Percentiles rank a stretch among this genome's conserved stretches.
phyloP scores from a whole-genome alignment of 2,329 filamentous ascomycete genomes.

The Diaporthe destruens region DNA sequence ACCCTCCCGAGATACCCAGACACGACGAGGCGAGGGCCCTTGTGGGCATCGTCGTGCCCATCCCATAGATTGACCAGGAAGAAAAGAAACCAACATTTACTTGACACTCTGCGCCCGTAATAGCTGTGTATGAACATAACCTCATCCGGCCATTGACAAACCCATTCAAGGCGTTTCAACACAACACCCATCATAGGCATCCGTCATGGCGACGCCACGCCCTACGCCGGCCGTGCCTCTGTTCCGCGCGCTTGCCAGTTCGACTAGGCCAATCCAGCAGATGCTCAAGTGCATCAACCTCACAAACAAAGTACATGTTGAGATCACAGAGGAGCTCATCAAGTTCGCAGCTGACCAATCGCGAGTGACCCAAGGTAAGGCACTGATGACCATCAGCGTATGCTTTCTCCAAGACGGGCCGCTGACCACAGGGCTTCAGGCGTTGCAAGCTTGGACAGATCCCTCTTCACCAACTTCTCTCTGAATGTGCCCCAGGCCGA shows the following conservation, averaged over 20 bases:
- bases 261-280: slow-evolving; percentile 80
- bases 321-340: slow-evolving; percentile 87
- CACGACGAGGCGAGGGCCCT: slow-evolving; percentile 39
- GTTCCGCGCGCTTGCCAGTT: slow-evolving; percentile 82
- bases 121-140: slow-evolving; percentile 39
- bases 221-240: slow-evolving; percentile 57
- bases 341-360: slow-evolving; percentile 90
- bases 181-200: slow-evolving; percentile 14
- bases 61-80: slow-evolving; percentile 56
- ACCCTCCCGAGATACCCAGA: slow-evolving; percentile 41
- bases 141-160: slow-evolving; percentile 6
- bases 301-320: slow-evolving; percentile 70
- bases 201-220: slow-evolving; percentile 39
- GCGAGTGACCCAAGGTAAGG: slow-evolving; percentile 88
- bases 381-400: background rate
- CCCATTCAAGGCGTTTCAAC: background rate
- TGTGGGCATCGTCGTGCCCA: slow-evolving; percentile 47
- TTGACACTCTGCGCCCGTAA: slow-evolving; percentile 39
- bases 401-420: slow-evolving; percentile 48
- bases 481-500: slow-evolving; percentile 67
- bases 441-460: slow-evolving; percentile 87
- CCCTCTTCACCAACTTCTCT: slow-evolving; percentile 87
- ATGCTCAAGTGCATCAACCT: slow-evolving; percentile 70
- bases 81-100: slow-evolving; percentile 43
- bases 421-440: slow-evolving; percentile 57